phyloP scores from a whole-genome alignment of 805 yeast genomes.

The Lachancea sp. region DNA sequence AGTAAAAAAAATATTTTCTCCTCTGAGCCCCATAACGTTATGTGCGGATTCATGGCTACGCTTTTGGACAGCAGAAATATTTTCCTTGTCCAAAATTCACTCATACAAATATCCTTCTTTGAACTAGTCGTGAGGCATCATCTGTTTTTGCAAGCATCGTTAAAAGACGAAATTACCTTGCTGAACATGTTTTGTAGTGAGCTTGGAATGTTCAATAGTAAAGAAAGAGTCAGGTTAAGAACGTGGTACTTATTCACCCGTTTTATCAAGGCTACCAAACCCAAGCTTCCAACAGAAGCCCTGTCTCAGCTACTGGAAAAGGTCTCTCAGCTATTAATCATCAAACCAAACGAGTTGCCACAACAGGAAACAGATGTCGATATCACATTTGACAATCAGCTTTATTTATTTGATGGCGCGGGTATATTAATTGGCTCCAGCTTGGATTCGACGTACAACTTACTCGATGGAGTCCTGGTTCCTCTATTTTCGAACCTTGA shows the following conservation, averaged over 20 bases:
- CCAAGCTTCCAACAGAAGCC: slow-evolving; percentile 45
- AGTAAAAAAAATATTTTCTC: slow-evolving; percentile 59
- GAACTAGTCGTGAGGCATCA: slow-evolving; percentile 81
- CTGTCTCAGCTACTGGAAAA: slow-evolving; percentile 57
- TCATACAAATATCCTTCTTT: slow-evolving; percentile 73
- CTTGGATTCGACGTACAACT: slow-evolving; percentile 35
- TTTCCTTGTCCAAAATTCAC: slow-evolving; percentile 61
- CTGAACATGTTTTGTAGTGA: slow-evolving; percentile 74
- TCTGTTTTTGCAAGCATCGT: slow-evolving; percentile 39
- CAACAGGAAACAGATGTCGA: slow-evolving; percentile 41
- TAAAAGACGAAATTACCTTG: slow-evolving; percentile 49
- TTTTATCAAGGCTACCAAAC: slow-evolving; percentile 71
- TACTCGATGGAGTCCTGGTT: slow-evolving; percentile 61
- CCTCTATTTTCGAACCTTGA: slow-evolving; percentile 74
- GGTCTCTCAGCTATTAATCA: slow-evolving; percentile 51
- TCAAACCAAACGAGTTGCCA: slow-evolving; percentile 38
- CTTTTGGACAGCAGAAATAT: slow-evolving; percentile 30
- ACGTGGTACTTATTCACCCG: slow-evolving; percentile 88
- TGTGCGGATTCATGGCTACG: slow-evolving; percentile 27
- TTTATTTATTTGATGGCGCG: slow-evolving; percentile 77
- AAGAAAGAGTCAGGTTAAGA: slow-evolving; percentile 70
- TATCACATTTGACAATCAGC: slow-evolving; percentile 67
- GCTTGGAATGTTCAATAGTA: slow-evolving; percentile 71
- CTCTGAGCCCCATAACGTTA: slow-evolving; percentile 55
- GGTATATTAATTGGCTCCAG: slow-evolving; percentile 64